Conservation (phyloP, 1,284 basidiomycete species). For the Chalciporus piperatoides region DNA sequence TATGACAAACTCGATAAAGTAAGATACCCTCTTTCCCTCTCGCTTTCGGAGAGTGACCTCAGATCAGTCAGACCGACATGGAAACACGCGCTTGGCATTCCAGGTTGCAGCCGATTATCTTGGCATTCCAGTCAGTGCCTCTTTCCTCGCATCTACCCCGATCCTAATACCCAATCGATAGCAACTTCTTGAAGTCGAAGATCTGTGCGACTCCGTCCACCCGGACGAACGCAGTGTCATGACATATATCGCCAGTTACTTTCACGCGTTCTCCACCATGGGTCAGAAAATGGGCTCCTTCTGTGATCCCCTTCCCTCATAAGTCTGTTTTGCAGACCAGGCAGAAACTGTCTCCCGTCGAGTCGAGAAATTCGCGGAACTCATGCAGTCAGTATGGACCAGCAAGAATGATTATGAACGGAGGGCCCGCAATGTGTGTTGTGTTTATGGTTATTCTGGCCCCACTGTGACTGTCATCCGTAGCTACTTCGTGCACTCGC, state of each 20-base stretch:
- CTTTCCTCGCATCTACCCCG: slow-evolving; percentile 2
- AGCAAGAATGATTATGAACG: slow-evolving; percentile 92
- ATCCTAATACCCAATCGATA: slow-evolving; percentile 32
- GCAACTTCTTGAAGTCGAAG: slow-evolving; percentile 95
- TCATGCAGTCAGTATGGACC: slow-evolving; percentile 87
- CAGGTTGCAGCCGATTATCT: slow-evolving; percentile 82
- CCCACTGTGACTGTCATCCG: slow-evolving; percentile 11
- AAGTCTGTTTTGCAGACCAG: slow-evolving; percentile 61
- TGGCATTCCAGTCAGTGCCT: slow-evolving; percentile 76
- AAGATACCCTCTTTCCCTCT: slow-evolving; percentile 4
- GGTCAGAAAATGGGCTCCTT: slow-evolving; percentile 46
- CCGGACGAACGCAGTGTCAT: slow-evolving; percentile 96
- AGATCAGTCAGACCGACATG: slow-evolving; percentile 64
- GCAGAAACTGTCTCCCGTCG: slow-evolving; percentile 91
- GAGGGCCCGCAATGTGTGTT: slow-evolving; percentile 67
- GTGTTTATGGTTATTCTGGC: neutral
- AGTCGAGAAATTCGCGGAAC: slow-evolving; percentile 93
- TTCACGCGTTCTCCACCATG: slow-evolving; percentile 98
- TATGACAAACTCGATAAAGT: slow-evolving; percentile 84
- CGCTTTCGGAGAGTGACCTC: slow-evolving; percentile 3
- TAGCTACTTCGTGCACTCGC: slow-evolving; percentile 66
- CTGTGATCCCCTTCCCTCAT: neutral
- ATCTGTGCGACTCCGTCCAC: slow-evolving; percentile 83
- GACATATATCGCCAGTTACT: slow-evolving; percentile 95
- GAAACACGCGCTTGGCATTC: slow-evolving; percentile 85